Conservation (phyloP, 1,139 yeast genomes). For the Kurtzmaniella natalensis region DNA sequence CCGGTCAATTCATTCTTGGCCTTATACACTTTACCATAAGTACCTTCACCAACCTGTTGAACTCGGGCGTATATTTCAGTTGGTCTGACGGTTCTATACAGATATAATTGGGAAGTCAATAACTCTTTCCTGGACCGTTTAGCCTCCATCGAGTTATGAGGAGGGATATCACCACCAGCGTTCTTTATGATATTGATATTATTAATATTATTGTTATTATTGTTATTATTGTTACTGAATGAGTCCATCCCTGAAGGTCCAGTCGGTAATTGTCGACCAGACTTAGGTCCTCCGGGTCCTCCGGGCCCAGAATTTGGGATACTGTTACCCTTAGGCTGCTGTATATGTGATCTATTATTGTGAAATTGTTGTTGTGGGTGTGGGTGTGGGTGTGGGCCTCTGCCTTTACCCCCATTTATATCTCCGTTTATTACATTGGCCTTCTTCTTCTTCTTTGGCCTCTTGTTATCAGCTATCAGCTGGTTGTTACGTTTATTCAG, state of each 20-base stretch:
- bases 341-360: too few relatives aligned
- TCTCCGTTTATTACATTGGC: not conserved
- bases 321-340: too few relatives aligned
- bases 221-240: too few relatives aligned
- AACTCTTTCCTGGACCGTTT: slow-evolving; percentile 6
- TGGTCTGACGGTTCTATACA: slow-evolving; percentile 22
- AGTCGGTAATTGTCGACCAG: slow-evolving; percentile 2
- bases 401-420: not conserved
- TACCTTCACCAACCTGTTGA: slow-evolving; percentile 50
- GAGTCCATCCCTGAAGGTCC: slow-evolving; percentile 7
- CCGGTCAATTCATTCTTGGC: slow-evolving; percentile 67
- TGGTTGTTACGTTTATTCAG: not conserved
- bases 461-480: not conserved
- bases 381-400: too few relatives aligned
- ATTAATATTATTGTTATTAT: too few relatives aligned
- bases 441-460: not conserved
- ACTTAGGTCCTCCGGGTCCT: too few relatives aligned
- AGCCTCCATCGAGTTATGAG: too few relatives aligned
- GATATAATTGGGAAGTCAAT: slow-evolving; percentile 28
- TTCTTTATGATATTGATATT: too few relatives aligned
- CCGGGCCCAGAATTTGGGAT: too few relatives aligned
- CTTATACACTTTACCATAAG: slow-evolving; percentile 46
- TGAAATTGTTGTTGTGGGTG: too few relatives aligned
- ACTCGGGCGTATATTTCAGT: slow-evolving; percentile 34
- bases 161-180: too few relatives aligned